Evolutionary conservation across 2,329 filamentous ascomycete genomes (phyloP), one percentile per base, ranked within the genome.

Genomic region (Sclerotinia subarctica): DNA sequence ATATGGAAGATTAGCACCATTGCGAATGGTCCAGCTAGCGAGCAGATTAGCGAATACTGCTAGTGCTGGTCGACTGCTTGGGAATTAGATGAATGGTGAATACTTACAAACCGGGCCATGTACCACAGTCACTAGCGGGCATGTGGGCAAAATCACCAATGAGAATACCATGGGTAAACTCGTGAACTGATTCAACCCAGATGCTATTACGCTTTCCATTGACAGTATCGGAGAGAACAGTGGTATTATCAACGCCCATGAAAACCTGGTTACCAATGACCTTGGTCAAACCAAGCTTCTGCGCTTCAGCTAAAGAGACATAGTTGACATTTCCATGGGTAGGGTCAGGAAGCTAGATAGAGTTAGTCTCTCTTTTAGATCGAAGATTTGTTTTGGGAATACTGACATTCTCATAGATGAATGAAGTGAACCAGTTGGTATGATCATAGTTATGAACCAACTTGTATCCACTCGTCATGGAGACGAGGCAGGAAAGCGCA

Each of bases 81-180:
- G 60, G 49, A 19, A 52, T 42, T n/a, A 38, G 6, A 11, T 75
- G 53, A 5, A 21, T 8, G 42, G 3, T 35, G 5, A 19, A 11
- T 15, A 64, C 68, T 63, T 78, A 86, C 76, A 85, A 91, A 78
- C 89, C 87, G 69, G 90, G 90, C 90, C 90, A 93, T n/a, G 86
- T 83, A 24, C 90, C 90, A 72, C 90, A 93, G 62, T 85, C 81
- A 1, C 88, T 87, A 83, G 83, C 70, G 1, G 90, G 90, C 87
- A 93, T 92, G 72, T 93, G 90, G n/a, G 81, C 81, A 63, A 92
- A 84, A 76, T 93, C 90, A 29, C 89, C 82, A 62, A 93, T 87
- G 72, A 93, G 85, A 8, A 93, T 82, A 0, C 88, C 90, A 71
- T 87, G 82, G 38, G 82, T 84, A 76, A 87, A 93, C 2, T 81